Base-by-base conservation (phyloP, 169 alveolate genomes). In the Cryptosporidium tyzzeri region DNA sequence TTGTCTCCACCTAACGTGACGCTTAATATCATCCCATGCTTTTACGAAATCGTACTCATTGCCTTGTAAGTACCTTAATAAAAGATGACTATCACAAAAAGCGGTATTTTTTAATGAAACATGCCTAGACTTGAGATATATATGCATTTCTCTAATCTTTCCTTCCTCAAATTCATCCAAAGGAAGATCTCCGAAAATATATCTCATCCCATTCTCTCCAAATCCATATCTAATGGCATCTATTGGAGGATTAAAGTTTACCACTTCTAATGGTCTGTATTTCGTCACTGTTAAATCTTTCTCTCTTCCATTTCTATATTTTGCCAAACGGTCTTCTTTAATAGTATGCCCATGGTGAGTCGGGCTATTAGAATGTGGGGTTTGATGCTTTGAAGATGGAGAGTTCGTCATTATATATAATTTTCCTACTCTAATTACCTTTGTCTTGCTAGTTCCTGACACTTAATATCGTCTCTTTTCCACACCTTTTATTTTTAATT, bases 51-150 rank as follows among this genome's bases (percentile, higher is more conserved):
- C 92, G 86, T 93, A 93, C 70, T 91, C 94, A 35, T 93, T 93
- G 26, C 95, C 95, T 65, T 93, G 95, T 31, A 91, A 91, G 58
- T 91, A 93, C 18, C 95, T 91, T 31, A 93, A 59, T 7, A 91
- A 31, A 41, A 84, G 85, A 62, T 85, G 84, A 70, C 84, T 92
- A 44, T 91, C 93, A 45, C 84, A 70, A 70, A 93, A 93, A 14
- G 91, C 91, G 18, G 95, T 92, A 33, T 71, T 80, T n/a, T 51
- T 75, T 55, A 75, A 53, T n/a, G 92, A 74, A 18, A 61, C 87
- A 51, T 89, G 85, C 41, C 91, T 86, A 21, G 45, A 23, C 31
- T 70, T 87, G 70, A 93, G 69, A 50, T 75, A 85, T 74, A 69
- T 84, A 62, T 85, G 69, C 85, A 93, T 84, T 50, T 86, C 91